Evolutionary conservation across 306 rosid genomes (phyloP).

Genomic region (Adenanthera pavonina): DNA sequence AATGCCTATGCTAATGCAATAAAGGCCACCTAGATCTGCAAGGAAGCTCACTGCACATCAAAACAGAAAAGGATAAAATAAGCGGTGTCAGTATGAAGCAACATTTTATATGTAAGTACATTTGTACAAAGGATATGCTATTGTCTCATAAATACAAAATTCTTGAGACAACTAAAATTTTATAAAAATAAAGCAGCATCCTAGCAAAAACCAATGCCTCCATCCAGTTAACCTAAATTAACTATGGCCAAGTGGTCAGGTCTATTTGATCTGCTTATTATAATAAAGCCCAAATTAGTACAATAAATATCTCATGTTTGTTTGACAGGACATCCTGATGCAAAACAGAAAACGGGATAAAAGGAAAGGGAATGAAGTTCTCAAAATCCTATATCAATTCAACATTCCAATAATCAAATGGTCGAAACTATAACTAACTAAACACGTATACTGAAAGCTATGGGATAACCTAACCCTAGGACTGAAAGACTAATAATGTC

Average conservation of each 20-base stretch:
- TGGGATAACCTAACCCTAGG: neutral
- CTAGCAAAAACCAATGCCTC: conserved; percentile 11
- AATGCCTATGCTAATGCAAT: conserved; percentile 86
- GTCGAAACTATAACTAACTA: neutral
- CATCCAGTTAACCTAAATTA: conserved; percentile 16
- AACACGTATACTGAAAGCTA: neutral
- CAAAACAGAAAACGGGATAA: neutral
- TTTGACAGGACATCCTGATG: conserved; percentile 16
- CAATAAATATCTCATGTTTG: neutral
- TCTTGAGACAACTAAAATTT: conserved; percentile 9
- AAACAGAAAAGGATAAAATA: conserved; percentile 40
- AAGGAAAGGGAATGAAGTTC: conserved; percentile 20
- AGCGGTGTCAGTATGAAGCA: conserved; percentile 12
- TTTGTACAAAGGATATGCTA: neutral
- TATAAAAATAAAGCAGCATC: conserved; percentile 23
- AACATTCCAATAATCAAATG: neutral
- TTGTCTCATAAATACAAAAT: conserved; percentile 21
- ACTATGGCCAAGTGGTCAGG: neutral
- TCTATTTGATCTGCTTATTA: conserved; percentile 6
- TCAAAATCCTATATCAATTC: neutral
- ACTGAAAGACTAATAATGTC: neutral
- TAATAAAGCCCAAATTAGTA: conserved; percentile 28
- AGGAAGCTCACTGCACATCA: conserved; percentile 86
- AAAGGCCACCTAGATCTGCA: conserved; percentile 97
- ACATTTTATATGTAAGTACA: conserved; percentile 17